These are phyloP conservation scores for Echria macrotheca DNA, from an alignment of 495 filamentous ascomycete genomes.

Conservation along the genomic window DNA sequence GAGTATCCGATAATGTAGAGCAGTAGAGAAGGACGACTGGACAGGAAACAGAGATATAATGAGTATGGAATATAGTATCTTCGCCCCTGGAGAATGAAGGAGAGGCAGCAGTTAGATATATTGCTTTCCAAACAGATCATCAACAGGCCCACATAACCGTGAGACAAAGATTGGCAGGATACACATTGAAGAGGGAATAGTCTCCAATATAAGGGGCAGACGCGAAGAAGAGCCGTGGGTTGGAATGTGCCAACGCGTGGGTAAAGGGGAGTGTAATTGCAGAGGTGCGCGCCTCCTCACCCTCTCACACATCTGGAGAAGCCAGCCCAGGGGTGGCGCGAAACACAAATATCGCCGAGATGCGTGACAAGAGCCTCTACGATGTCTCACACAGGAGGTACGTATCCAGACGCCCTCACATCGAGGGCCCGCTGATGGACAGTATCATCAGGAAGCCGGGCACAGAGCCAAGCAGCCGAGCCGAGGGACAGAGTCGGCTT, in stretches of 20 bases:
- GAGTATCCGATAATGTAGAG: too few species aligned
- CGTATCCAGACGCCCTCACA: neutral
- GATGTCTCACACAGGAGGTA: constrained; percentile 3
- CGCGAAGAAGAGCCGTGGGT: constrained; percentile 12
- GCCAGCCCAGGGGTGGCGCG: constrained; percentile 7
- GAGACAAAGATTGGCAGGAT: constrained; percentile 18
- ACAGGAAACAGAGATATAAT: too few species aligned
- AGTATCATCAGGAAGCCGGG: too few species aligned
- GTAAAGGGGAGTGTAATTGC: constrained; percentile 7
- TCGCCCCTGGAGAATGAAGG: constrained; percentile 14
- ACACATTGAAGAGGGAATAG: constrained; percentile 19
- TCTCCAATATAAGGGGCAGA: constrained; percentile 24
- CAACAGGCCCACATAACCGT: constrained; percentile 8
- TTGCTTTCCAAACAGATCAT: constrained; percentile 14
- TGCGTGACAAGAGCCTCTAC: neutral
- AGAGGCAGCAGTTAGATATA: constrained; percentile 21
- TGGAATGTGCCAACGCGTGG: constrained; percentile 18
- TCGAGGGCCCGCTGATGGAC: neutral
- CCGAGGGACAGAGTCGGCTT: too few species aligned
- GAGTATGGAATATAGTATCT: too few species aligned
- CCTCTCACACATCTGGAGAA: neutral
- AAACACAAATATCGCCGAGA: constrained; percentile 14
- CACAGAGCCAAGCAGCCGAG: too few species aligned
- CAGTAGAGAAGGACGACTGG: constrained; percentile 4
- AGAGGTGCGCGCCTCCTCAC: neutral